Percentiles rank a stretch among this genome's conserved stretches.
phyloP scores from a whole-genome alignment of 2,329 filamentous ascomycete species.

The Neonectria ditissima region DNA sequence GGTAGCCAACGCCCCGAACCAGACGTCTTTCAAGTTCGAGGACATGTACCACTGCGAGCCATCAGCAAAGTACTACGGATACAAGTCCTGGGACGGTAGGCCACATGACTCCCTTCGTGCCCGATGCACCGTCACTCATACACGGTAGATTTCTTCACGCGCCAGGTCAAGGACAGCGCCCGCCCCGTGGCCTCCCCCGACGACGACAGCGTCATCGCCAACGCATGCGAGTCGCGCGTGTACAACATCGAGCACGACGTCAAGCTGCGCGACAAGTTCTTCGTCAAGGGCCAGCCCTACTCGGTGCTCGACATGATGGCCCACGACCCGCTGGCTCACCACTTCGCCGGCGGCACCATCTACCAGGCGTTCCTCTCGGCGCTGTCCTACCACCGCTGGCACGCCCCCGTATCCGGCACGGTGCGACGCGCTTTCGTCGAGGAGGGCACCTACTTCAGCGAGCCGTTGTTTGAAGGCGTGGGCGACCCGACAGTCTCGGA shows the following conservation, averaged over 20 bases:
- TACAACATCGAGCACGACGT: constrained; percentile 65
- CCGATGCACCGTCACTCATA: not conserved
- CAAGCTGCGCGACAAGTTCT: constrained; percentile 71
- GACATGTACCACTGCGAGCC: constrained; percentile 73
- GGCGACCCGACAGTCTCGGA: constrained; percentile 40
- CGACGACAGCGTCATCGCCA: constrained; percentile 66
- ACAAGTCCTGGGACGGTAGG: constrained; percentile 73
- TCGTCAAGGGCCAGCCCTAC: constrained; percentile 77
- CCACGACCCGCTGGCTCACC: constrained; percentile 61
- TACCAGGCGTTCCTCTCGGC: constrained; percentile 79
- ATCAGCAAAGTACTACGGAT: constrained; percentile 66
- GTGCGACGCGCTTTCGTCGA: constrained; percentile 68
- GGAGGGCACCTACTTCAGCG: constrained; percentile 76
- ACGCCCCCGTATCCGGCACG: constrained; percentile 73
- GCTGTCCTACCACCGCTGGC: constrained; percentile 79
- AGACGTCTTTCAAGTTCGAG: constrained; percentile 58
- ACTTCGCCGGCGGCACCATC: constrained; percentile 73
- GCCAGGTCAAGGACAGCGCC: constrained; percentile 63
- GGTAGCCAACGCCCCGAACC: constrained; percentile 61
- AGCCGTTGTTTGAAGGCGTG: constrained; percentile 57
- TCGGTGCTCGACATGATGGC: constrained; percentile 73
- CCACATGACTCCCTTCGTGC: not conserved
- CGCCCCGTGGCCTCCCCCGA: constrained; percentile 69
- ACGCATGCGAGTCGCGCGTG: constrained; percentile 73
- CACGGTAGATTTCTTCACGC: constrained; percentile 70